Evolutionary conservation across 179 eudicot species (phyloP).

Genomic region (Camellia oleifera): DNA sequence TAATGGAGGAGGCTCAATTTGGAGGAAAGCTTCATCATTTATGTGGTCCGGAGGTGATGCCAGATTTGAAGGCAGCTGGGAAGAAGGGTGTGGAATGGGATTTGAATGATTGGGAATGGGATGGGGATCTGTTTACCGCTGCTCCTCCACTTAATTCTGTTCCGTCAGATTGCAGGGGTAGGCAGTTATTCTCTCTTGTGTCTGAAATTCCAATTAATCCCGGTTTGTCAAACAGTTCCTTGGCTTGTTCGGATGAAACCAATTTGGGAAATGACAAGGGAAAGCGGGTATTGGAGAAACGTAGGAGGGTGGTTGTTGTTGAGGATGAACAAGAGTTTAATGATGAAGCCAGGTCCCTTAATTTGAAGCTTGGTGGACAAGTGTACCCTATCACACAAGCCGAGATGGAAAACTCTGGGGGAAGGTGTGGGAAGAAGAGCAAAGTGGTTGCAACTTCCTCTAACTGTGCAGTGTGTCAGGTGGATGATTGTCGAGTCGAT

Average conservation of each 20-base stretch:
- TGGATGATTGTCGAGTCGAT: constrained; percentile 75
- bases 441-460: constrained; percentile 44
- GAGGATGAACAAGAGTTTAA: constrained; percentile 42
- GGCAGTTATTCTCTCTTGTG: constrained; percentile 47
- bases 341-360: constrained; percentile 52
- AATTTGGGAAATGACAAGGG: constrained; percentile 33
- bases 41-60: constrained; percentile 40
- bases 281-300: constrained; percentile 52
- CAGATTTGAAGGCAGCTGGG: constrained; percentile 48
- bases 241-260: constrained; percentile 40
- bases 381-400: constrained; percentile 42
- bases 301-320: constrained; percentile 41
- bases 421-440: constrained; percentile 56
- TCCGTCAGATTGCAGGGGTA: constrained; percentile 49
- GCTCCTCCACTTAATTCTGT: constrained; percentile 38
- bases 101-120: constrained; percentile 94
- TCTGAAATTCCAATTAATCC: constrained; percentile 31
- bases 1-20: constrained; percentile 49
- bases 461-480: constrained; percentile 67
- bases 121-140: constrained; percentile 64
- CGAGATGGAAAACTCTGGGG: constrained; percentile 43
- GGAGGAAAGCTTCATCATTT: constrained; percentile 44
- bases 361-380: constrained; percentile 71
- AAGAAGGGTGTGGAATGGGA: constrained; percentile 80
- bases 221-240: constrained; percentile 37